These are phyloP conservation scores for Mycotypha africana DNA, from an alignment of 371 early-diverging fungal species.

Conservation along the genomic window DNA sequence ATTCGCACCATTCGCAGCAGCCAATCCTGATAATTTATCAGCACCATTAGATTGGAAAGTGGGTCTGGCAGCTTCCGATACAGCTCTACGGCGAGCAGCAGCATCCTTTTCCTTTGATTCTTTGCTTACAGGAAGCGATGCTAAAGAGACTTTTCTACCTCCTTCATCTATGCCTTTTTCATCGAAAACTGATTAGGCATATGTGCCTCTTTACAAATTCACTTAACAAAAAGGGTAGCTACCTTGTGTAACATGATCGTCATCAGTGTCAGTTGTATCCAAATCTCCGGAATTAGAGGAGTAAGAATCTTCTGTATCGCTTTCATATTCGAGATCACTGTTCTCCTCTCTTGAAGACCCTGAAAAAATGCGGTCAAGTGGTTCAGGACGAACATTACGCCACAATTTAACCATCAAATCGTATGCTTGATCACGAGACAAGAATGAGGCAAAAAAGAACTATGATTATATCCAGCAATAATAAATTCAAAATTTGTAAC, in stretches of 20 bases:
- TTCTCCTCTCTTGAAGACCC: slow-evolving; percentile 1
- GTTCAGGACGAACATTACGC: slow-evolving; percentile 16
- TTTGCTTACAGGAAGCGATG: slow-evolving; percentile 8
- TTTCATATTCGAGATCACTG: slow-evolving; percentile 18
- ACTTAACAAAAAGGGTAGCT: too few species aligned
- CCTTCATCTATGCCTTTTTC: too few species aligned
- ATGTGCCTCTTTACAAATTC: too few species aligned
- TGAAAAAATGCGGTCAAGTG: background rate
- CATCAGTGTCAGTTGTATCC: too few species aligned
- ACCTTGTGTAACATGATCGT: background rate
- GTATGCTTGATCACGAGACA: slow-evolving; percentile 75
- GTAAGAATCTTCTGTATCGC: slow-evolving; percentile 16
- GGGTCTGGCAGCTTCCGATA: slow-evolving; percentile 24
- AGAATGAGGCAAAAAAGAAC: slow-evolving; percentile 80
- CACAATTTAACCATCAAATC: slow-evolving; percentile 65
- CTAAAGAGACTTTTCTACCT: slow-evolving; percentile 5
- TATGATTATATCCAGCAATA: slow-evolving; percentile 13
- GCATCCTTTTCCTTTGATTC: slow-evolving; percentile 1
- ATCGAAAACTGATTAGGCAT: too few species aligned
- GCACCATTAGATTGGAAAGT: background rate
- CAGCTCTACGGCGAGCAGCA: slow-evolving; percentile 8
- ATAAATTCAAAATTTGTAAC: background rate
- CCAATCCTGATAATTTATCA: background rate
- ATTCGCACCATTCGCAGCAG: background rate
- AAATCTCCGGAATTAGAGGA: too few species aligned